phyloP scores from a whole-genome alignment of 1,284 basidiomycete genomes.

The Boletellus dicymbophilus region DNA sequence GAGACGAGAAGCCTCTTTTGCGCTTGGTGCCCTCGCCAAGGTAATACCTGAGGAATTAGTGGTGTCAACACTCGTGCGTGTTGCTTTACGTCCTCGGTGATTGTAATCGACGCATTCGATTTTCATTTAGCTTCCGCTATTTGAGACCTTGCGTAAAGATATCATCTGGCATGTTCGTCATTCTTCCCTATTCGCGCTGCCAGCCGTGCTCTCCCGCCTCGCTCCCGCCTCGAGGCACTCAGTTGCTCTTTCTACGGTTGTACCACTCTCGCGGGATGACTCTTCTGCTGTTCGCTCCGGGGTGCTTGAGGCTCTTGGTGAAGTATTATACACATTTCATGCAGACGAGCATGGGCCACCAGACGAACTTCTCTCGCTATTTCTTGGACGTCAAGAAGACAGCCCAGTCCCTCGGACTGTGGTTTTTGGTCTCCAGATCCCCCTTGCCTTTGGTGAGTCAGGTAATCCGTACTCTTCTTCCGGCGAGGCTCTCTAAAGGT shows the following conservation, averaged over 20 bases:
- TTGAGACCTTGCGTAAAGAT: constrained; percentile 74
- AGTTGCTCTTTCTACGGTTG: constrained; percentile 65
- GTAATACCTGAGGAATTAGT: constrained; percentile 77
- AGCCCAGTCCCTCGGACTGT: constrained; percentile 29
- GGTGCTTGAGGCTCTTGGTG: constrained; percentile 88
- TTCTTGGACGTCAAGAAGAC: constrained; percentile 60
- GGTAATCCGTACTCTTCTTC: background rate
- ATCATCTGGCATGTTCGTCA: constrained; percentile 85
- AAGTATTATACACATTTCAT: constrained; percentile 87
- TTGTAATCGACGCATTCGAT: constrained; percentile 3
- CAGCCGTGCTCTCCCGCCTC: constrained; percentile 76
- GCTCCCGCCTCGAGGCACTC: constrained; percentile 51
- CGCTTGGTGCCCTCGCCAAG: constrained; percentile 87
- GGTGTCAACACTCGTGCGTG: constrained; percentile 60
- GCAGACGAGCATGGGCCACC: constrained; percentile 74
- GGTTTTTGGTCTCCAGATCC: constrained; percentile 5
- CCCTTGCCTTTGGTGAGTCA: constrained; percentile 22
- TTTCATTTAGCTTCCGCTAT: constrained; percentile 69
- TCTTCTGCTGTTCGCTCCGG: constrained; percentile 77
- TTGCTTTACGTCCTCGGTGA: constrained; percentile 8
- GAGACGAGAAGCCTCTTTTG: constrained; percentile 87
- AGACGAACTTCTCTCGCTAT: constrained; percentile 77
- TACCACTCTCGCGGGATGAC: constrained; percentile 68
- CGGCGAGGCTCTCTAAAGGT: constrained; percentile 13
- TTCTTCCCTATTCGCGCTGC: constrained; percentile 86